These are phyloP conservation scores for Naganishia randhawae DNA, from an alignment of 768 basidiomycete species.

Conservation along the genomic window DNA sequence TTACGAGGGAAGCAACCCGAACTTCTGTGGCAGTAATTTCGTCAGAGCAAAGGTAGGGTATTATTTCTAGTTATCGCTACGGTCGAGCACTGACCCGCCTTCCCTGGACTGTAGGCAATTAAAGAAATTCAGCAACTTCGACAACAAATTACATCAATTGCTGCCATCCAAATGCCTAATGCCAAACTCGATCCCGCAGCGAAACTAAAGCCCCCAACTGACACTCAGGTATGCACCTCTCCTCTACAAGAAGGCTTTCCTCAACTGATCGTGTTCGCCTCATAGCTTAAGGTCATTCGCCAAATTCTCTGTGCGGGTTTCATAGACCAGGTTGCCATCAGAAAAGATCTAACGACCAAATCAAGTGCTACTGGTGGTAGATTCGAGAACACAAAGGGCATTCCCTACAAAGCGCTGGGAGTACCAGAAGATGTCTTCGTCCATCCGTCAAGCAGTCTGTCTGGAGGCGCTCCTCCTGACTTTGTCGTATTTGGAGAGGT, in stretches of 20 bases:
- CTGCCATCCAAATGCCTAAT: conserved; percentile 70
- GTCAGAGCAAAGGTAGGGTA: conserved; percentile 74
- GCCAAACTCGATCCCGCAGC: conserved; percentile 61
- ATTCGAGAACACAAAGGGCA: conserved; percentile 69
- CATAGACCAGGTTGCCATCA: conserved; percentile 89
- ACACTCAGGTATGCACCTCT: conserved; percentile 62
- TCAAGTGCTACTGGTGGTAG: conserved; percentile 60
- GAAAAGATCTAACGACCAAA: conserved; percentile 73
- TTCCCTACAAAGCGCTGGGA: conserved; percentile 77
- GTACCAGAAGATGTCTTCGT: conserved; percentile 75
- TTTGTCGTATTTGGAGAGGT: conserved; percentile 81
- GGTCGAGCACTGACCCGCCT: background rate
- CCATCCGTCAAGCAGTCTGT: conserved; percentile 80
- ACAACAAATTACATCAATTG: conserved; percentile 79
- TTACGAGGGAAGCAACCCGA: conserved; percentile 72
- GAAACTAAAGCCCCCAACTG: conserved; percentile 70
- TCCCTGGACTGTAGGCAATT: conserved; percentile 67
- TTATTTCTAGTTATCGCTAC: too few species aligned
- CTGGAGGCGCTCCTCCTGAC: conserved; percentile 64
- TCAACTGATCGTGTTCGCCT: background rate
- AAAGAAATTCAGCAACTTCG: conserved; percentile 96
- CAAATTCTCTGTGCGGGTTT: conserved; percentile 85
- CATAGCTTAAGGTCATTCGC: conserved; percentile 78
- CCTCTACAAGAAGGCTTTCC: conserved; percentile 24
- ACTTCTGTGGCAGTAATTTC: conserved; percentile 85